Conservation (phyloP, 2,329 filamentous ascomycete species). For the Sclerotinia borealis region DNA sequence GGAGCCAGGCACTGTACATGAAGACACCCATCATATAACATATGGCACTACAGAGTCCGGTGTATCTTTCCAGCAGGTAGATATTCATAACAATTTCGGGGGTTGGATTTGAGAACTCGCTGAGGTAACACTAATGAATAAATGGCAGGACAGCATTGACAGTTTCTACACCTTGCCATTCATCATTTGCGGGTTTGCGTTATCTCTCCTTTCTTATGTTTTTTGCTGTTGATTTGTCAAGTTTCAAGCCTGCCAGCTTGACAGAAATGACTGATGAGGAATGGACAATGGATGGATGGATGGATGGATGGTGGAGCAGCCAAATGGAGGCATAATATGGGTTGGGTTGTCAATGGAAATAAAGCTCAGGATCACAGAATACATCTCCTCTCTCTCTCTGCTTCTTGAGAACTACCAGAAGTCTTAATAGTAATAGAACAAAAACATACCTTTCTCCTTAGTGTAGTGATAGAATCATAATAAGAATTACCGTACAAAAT, state of each 20-base stretch:
- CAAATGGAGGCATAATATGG: background rate
- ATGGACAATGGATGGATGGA: slow-evolving; percentile 34
- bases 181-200: no score
- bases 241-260: no score
- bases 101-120: background rate
- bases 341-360: background rate
- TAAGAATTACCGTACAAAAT: background rate
- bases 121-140: no score
- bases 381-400: background rate
- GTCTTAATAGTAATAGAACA: background rate
- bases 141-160: no score
- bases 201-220: background rate
- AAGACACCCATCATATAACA: background rate
- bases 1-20: background rate
- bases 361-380: background rate
- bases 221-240: no score
- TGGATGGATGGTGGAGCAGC: background rate
- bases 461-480: background rate
- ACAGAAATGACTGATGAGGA: background rate
- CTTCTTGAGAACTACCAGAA: background rate
- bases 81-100: background rate
- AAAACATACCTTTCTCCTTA: background rate
- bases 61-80: background rate
- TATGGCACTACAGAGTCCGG: background rate
- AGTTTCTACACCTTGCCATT: no score